Evolutionary conservation across 2,329 filamentous ascomycete genomes (phyloP).

Genomic region (Fusarium subtropicale): DNA sequence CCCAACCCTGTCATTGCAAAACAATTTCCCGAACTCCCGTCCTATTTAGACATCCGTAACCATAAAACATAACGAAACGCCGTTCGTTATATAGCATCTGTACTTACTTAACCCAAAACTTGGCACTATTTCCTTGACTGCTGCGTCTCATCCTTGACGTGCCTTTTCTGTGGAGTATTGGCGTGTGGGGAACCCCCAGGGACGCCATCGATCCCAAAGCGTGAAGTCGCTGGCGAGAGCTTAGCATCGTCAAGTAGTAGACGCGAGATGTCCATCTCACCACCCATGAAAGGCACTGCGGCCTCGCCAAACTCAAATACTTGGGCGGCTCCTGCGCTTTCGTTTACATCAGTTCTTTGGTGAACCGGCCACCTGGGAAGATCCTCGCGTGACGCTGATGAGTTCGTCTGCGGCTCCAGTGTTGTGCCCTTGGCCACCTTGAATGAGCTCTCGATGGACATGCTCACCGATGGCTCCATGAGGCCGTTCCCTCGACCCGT

Average conservation of each 20-base stretch:
- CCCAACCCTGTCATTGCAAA: slow-evolving; percentile 34
- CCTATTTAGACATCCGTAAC: slow-evolving; percentile 30
- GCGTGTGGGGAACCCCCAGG: slow-evolving; percentile 44
- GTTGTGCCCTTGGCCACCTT: slow-evolving; percentile 54
- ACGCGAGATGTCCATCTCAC: slow-evolving; percentile 72
- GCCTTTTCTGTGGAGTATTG: slow-evolving; percentile 26
- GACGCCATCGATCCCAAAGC: slow-evolving; percentile 46
- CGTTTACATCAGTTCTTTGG: slow-evolving; percentile 50
- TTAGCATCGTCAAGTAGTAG: slow-evolving; percentile 67
- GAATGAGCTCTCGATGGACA: slow-evolving; percentile 61
- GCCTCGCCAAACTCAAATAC: slow-evolving; percentile 60
- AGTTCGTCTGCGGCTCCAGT: slow-evolving; percentile 56
- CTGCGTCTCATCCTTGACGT: slow-evolving; percentile 31
- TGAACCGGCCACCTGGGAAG: slow-evolving; percentile 57
- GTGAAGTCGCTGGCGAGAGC: slow-evolving; percentile 41
- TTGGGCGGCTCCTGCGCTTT: slow-evolving; percentile 41
- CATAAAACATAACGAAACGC: slow-evolving; percentile 25
- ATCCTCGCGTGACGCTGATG: slow-evolving; percentile 60
- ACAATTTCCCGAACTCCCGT: slow-evolving; percentile 43
- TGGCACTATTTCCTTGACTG: slow-evolving; percentile 28
- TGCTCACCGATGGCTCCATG: slow-evolving; percentile 65
- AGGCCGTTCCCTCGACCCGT: slow-evolving; percentile 55
- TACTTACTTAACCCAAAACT: not conserved
- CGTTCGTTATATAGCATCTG: slow-evolving; percentile 9
- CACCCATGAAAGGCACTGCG: slow-evolving; percentile 55